A percentile compares a stretch with the other conserved stretches of the same genome.
phyloP scores from a whole-genome alignment of 139 green algal genomes.

The Edaphochlamys debaryana region DNA sequence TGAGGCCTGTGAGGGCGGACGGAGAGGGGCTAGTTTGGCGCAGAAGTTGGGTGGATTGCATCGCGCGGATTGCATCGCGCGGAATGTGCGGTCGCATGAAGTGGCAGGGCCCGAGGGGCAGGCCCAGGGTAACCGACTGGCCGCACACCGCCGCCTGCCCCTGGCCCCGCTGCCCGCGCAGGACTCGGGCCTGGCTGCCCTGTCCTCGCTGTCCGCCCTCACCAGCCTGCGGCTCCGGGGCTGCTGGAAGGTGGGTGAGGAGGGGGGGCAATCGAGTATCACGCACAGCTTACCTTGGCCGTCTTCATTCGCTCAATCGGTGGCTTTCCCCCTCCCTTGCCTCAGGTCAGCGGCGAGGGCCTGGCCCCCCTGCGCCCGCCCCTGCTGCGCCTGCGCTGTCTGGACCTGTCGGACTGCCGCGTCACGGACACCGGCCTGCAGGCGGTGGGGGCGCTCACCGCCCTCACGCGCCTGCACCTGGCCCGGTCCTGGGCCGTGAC shows the following conservation, averaged over 20 bases:
- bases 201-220: neutral
- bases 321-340: too few relatives aligned
- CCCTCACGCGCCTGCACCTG: constrained; percentile 9
- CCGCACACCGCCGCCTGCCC: neutral
- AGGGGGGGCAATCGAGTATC: neutral
- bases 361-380: constrained; percentile 1
- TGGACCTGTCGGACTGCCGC: constrained; percentile 35
- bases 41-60: too few relatives aligned
- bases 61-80: too few relatives aligned
- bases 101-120: too few relatives aligned
- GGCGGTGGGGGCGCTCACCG: neutral
- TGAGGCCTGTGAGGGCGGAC: too few relatives aligned
- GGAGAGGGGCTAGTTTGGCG: too few relatives aligned
- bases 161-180: neutral
- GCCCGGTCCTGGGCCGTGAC: constrained; percentile 11
- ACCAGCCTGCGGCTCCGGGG: constrained; percentile 7
- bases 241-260: constrained; percentile 27
- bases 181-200: constrained; percentile 1
- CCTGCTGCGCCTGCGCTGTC: neutral
- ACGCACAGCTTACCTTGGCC: too few relatives aligned
- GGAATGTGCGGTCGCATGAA: too few relatives aligned
- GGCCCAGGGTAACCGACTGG: too few relatives aligned
- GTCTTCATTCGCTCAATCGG: too few relatives aligned
- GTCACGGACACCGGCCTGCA: constrained; percentile 15
- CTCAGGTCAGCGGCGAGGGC: constrained; percentile 11